These are phyloP conservation scores for Calonectria honghensis DNA, from an alignment of 2,329 filamentous ascomycete species.

Conservation along the genomic window DNA sequence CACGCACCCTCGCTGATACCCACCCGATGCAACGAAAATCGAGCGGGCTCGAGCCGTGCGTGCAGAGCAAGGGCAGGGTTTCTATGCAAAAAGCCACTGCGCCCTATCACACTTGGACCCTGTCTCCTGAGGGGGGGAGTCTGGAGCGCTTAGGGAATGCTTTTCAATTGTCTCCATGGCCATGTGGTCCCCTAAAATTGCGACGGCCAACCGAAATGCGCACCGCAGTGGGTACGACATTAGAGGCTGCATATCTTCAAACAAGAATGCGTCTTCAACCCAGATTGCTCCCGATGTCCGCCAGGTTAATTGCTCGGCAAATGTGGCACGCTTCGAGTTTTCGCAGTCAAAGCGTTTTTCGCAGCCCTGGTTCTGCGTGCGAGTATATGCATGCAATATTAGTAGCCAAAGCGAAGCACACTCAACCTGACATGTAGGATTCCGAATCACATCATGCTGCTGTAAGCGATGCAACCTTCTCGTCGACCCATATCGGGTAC, in stretches of 20 bases:
- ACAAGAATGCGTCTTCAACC: neutral
- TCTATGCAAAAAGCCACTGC: conserved; percentile 20
- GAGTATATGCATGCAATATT: neutral
- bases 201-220: conserved; percentile 26
- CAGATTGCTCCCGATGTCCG: conserved; percentile 15
- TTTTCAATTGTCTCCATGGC: conserved; percentile 13
- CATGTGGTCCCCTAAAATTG: conserved; percentile 30
- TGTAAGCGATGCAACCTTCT: conserved; percentile 34
- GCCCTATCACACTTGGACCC: conserved; percentile 35
- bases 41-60: neutral
- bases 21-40: conserved; percentile 19
- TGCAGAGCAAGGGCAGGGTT: conserved; percentile 24
- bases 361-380: neutral
- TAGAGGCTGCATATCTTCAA: conserved; percentile 12
- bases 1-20: neutral
- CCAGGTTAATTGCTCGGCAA: neutral
- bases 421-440: conserved; percentile 1
- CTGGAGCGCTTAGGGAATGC: conserved; percentile 27
- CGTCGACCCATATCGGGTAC: conserved; percentile 49
- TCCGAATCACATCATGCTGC: conserved; percentile 19
- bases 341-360: conserved; percentile 1
- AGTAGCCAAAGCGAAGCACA: neutral
- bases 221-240: conserved; percentile 27
- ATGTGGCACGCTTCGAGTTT: neutral
- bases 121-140: conserved; percentile 1